phyloP scores from a whole-genome alignment of 1,139 yeast species.

The Petasospora rhodanensis region DNA sequence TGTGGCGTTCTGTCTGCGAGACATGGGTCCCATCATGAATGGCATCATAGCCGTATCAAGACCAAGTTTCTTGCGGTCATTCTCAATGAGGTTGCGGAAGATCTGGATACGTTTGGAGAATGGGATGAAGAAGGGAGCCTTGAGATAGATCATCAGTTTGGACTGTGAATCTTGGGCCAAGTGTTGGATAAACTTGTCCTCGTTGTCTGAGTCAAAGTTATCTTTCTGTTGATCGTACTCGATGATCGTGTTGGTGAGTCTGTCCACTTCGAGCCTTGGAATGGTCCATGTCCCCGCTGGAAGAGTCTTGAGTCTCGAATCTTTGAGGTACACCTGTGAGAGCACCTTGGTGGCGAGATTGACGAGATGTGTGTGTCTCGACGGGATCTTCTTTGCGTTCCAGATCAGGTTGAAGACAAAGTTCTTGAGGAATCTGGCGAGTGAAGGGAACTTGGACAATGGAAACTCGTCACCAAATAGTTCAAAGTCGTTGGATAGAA shows the following conservation, averaged over 20 bases:
- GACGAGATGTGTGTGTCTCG: not conserved
- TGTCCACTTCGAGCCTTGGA: constrained; percentile 8
- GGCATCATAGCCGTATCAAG: constrained; percentile 13
- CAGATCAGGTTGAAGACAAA: constrained; percentile 55
- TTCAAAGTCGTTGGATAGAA: constrained; percentile 70
- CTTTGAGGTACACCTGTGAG: constrained; percentile 66
- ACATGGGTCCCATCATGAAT: too few species aligned
- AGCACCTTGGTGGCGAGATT: constrained; percentile 43
- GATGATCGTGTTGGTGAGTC: constrained; percentile 12
- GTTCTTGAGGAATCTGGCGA: constrained; percentile 49
- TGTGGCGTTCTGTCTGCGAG: constrained; percentile 41
- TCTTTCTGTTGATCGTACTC: constrained; percentile 20
- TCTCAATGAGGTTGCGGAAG: constrained; percentile 59
- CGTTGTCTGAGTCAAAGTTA: constrained; percentile 22
- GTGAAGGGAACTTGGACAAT: constrained; percentile 38
- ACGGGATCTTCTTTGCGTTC: constrained; percentile 27
- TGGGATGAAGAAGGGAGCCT: constrained; percentile 74
- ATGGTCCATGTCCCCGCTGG: constrained; percentile 23
- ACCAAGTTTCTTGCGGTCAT: constrained; percentile 39
- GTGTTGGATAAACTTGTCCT: constrained; percentile 16
- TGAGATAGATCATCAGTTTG: constrained; percentile 48
- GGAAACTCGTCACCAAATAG: constrained; percentile 43
- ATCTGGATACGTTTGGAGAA: constrained; percentile 70
- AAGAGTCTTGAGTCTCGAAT: constrained; percentile 47
- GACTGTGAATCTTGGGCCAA: constrained; percentile 14